Evolutionary conservation across 345 rosid species (phyloP).

Genomic region (Kandelia obovata): DNA sequence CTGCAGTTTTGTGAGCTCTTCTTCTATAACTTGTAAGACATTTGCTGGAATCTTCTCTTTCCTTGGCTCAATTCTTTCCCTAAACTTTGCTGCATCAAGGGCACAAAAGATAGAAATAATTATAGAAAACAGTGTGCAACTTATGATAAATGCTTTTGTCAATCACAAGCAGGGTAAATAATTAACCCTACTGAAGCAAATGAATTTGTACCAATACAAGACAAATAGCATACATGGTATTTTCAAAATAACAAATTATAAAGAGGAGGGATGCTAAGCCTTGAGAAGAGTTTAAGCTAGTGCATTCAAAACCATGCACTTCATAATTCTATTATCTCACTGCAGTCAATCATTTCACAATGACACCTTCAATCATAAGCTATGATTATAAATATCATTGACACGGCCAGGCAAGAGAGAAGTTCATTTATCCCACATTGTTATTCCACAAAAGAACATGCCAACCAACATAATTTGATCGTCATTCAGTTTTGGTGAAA

Average conservation of each 20-base stretch:
- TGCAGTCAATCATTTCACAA: neutral
- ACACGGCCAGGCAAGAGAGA: too few relatives aligned
- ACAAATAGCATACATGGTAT: neutral
- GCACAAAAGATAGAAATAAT: constrained; percentile 2
- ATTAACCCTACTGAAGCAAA: neutral
- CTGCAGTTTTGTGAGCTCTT: constrained; percentile 96
- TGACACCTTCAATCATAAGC: neutral
- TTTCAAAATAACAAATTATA: neutral
- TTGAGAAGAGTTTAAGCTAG: too few relatives aligned
- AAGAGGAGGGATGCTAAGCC: too few relatives aligned
- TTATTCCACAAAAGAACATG: too few relatives aligned
- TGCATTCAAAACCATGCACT: neutral
- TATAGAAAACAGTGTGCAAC: neutral
- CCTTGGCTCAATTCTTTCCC: constrained; percentile 86
- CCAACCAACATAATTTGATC: too few relatives aligned
- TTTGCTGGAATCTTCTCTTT: constrained; percentile 83
- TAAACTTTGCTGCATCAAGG: constrained; percentile 73
- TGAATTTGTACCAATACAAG: too few relatives aligned
- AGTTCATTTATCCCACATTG: too few relatives aligned
- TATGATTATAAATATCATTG: neutral
- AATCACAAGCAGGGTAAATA: neutral
- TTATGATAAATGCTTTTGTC: neutral
- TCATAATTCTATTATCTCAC: too few relatives aligned
- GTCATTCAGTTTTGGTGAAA: too few relatives aligned
- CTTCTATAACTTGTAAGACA: constrained; percentile 92